A percentile compares a stretch with the other conserved stretches of the same genome.
Conservation (phyloP, 306 rosid species). For the Myrica gale region DNA sequence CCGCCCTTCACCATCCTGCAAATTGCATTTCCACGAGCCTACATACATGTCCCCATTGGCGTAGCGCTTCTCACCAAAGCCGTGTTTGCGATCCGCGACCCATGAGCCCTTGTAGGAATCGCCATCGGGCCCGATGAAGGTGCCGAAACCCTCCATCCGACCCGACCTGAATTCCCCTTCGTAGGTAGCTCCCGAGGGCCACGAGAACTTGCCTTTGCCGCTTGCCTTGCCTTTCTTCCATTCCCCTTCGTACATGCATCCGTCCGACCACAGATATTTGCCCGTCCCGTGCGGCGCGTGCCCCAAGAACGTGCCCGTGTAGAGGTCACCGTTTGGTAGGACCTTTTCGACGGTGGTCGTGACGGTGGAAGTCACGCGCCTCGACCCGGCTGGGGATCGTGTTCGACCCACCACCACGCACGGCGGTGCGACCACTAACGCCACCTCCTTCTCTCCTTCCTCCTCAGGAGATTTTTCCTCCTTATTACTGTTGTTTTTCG, state of each 20-base stretch:
- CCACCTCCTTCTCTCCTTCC: conserved; percentile 16
- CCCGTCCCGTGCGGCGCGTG: conserved; percentile 45
- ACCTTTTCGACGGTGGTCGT: conserved; percentile 25
- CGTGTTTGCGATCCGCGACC: conserved; percentile 42
- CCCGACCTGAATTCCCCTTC: conserved; percentile 45
- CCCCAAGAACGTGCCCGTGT: conserved; percentile 34
- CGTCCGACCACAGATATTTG: conserved; percentile 49
- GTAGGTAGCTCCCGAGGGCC: conserved; percentile 54
- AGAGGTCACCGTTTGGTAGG: conserved; percentile 42
- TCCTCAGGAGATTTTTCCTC: conserved; percentile 30
- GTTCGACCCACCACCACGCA: conserved; percentile 24
- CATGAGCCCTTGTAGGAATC: conserved; percentile 38
- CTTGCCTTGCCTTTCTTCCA: conserved; percentile 44
- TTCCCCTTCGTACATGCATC: conserved; percentile 52
- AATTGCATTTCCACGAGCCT: conserved; percentile 45
- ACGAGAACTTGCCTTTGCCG: conserved; percentile 43
- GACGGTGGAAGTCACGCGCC: conserved; percentile 45
- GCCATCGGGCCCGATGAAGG: conserved; percentile 40
- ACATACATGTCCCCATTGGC: conserved; percentile 49
- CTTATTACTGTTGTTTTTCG: conserved; percentile 7
- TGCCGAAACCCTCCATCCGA: conserved; percentile 38
- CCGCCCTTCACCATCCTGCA: conserved; percentile 51
- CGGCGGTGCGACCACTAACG: conserved; percentile 27
- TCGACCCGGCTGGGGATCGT: conserved; percentile 26
- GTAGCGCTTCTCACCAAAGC: conserved; percentile 40